These are phyloP conservation scores for Auxenochlorella protothecoides DNA, from an alignment of 139 green algal species.

Conservation along the genomic window DNA sequence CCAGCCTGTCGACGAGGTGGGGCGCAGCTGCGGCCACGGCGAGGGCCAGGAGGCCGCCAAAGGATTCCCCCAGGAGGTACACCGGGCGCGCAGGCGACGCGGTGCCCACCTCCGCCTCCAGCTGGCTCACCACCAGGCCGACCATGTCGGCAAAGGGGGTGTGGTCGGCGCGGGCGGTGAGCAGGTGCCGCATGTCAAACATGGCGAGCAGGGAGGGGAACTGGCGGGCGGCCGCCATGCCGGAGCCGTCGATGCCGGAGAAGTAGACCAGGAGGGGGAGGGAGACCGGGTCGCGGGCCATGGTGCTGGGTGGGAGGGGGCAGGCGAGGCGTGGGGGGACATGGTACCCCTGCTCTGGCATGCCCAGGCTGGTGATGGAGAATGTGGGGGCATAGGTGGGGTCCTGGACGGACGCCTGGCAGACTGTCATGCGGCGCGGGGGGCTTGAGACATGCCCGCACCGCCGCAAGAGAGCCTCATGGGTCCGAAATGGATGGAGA, in stretches of 20 bases:
- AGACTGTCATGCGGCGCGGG: too few relatives aligned
- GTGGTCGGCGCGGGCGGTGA: slow-evolving; percentile 50
- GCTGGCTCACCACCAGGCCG: slow-evolving; percentile 7
- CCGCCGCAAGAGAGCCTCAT: too few relatives aligned
- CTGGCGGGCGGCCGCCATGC: slow-evolving; percentile 62
- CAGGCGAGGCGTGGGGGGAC: too few relatives aligned
- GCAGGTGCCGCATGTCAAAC: slow-evolving; percentile 59
- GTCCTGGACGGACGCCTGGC: too few relatives aligned
- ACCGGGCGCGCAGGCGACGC: slow-evolving; percentile 44
- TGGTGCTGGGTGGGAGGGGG: too few relatives aligned
- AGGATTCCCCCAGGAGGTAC: slow-evolving; percentile 84
- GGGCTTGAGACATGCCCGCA: too few relatives aligned
- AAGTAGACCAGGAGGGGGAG: slow-evolving; percentile 73
- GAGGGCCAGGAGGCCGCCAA: slow-evolving; percentile 71
- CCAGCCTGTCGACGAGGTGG: slow-evolving; percentile 6
- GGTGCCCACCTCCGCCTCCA: slow-evolving; percentile 23
- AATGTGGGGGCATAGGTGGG: too few relatives aligned
- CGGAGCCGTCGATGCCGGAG: slow-evolving; percentile 68
- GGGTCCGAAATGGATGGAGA: too few relatives aligned
- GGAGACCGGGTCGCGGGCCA: too few relatives aligned
- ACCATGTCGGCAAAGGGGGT: slow-evolving; percentile 58
- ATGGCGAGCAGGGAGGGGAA: slow-evolving; percentile 46
- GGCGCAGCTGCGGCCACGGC: slow-evolving; percentile 36
- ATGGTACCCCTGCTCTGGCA: too few relatives aligned
- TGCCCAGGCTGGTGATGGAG: too few relatives aligned